Evolutionary conservation across 345 rosid genomes (phyloP).

Genomic region (Aquilaria malaccensis): DNA sequence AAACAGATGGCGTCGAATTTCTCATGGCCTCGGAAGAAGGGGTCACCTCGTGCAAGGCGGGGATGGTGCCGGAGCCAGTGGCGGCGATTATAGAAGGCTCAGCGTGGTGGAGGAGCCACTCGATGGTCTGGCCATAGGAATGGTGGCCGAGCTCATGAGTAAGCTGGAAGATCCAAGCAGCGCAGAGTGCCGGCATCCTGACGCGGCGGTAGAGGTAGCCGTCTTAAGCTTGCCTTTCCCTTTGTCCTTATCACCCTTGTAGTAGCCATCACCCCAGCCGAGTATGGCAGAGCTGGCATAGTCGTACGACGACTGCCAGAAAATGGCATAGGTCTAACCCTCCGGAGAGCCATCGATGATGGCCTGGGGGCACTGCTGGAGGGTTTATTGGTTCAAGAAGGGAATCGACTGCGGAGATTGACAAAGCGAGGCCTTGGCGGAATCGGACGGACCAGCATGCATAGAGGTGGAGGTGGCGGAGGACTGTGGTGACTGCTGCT

Average conservation of each 20-base stretch:
- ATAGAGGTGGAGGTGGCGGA: slow-evolving; percentile 25
- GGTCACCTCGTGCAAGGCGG: slow-evolving; percentile 26
- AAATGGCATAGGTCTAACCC: slow-evolving; percentile 90
- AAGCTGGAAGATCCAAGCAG: too few species aligned
- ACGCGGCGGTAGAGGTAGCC: slow-evolving; percentile 32
- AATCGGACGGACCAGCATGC: slow-evolving; percentile 6
- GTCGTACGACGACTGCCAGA: slow-evolving; percentile 87
- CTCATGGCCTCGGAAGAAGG: slow-evolving; percentile 21
- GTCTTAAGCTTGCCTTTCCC: slow-evolving; percentile 27
- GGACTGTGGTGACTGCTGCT: slow-evolving; percentile 52
- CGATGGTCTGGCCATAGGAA: too few species aligned
- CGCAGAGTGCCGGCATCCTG: slow-evolving; percentile 30
- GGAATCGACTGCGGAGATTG: slow-evolving; percentile 17
- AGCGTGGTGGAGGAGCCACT: slow-evolving; percentile 15
- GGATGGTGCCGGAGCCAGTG: slow-evolving; percentile 46
- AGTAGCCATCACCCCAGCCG: slow-evolving; percentile 95
- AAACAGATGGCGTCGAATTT: slow-evolving; percentile 19
- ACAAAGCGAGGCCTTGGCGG: slow-evolving; percentile 3
- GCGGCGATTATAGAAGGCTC: slow-evolving; percentile 52
- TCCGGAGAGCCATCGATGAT: slow-evolving; percentile 65
- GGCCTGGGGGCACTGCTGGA: slow-evolving; percentile 84
- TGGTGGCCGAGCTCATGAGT: background rate
- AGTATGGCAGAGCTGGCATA: slow-evolving; percentile 49
- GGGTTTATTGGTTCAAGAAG: slow-evolving; percentile 60
- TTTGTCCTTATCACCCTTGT: slow-evolving; percentile 79